phyloP scores from a whole-genome alignment of 345 rosid species.

The Arabidopsis suecica region DNA sequence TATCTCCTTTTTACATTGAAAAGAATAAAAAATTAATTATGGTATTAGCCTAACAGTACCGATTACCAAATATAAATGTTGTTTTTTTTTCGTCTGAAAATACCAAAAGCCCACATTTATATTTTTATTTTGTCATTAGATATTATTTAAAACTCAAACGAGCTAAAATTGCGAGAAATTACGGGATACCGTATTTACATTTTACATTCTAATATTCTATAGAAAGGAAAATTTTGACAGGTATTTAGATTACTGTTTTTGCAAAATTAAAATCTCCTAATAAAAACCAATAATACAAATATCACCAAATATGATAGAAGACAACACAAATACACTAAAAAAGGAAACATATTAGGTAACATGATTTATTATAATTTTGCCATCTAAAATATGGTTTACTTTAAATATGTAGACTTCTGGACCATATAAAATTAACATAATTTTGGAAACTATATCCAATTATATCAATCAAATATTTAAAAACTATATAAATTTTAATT shows the following conservation, averaged over 20 bases:
- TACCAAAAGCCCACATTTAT: too few species aligned
- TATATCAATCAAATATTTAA: neutral
- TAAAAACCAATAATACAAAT: neutral
- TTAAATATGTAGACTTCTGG: neutral
- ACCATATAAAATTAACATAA: neutral
- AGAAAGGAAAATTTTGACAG: neutral
- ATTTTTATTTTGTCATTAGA: too few species aligned
- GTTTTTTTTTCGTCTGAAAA: neutral
- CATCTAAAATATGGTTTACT: neutral
- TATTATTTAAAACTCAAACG: too few species aligned
- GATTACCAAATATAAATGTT: neutral
- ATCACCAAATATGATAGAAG: neutral
- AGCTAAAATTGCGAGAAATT: too few species aligned
- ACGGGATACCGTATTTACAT: neutral
- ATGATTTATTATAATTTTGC: neutral
- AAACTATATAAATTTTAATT: neutral
- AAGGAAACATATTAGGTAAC: conserved; percentile 9
- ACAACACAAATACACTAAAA: neutral
- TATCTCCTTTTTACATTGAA: neutral
- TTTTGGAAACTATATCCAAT: neutral
- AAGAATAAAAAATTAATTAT: neutral
- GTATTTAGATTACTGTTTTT: neutral
- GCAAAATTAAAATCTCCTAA: conserved; percentile 13
- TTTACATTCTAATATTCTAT: neutral
- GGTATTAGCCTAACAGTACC: neutral